Evolutionary conservation across 495 filamentous ascomycete genomes (phyloP).

Genomic region (Aspergillus ellipticus): DNA sequence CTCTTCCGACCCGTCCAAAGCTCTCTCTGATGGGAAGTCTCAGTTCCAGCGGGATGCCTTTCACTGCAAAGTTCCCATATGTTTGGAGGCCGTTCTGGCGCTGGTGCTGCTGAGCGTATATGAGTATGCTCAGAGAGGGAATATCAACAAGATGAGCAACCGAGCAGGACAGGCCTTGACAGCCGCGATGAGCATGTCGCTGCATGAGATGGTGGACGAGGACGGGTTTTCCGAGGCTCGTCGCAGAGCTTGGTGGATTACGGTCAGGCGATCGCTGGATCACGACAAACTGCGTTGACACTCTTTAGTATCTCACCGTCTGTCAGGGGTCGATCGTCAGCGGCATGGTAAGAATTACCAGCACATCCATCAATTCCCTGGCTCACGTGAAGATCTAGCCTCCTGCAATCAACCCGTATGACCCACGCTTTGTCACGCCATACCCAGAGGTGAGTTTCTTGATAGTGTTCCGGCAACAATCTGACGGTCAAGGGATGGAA

Average conservation of each 20-base stretch:
- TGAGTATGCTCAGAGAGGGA: conserved; percentile 50
- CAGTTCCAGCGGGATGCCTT: conserved; percentile 36
- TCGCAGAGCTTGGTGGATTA: conserved; percentile 52
- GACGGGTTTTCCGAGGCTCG: conserved; percentile 41
- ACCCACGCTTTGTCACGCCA: conserved; percentile 42
- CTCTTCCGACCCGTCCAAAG: not conserved
- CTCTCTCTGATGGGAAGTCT: conserved; percentile 4
- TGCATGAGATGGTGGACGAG: conserved; percentile 37
- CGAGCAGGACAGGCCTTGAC: conserved; percentile 45
- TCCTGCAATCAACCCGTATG: conserved; percentile 39
- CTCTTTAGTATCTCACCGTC: conserved; percentile 18
- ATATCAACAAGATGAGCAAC: conserved; percentile 48
- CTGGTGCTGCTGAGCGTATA: conserved; percentile 46
- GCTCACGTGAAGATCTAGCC: conserved; percentile 20
- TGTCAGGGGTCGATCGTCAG: conserved; percentile 47
- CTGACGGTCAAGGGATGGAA: conserved; percentile 33
- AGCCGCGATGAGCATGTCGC: conserved; percentile 36
- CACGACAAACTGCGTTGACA: not conserved
- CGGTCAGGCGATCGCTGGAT: conserved; percentile 18
- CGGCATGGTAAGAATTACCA: conserved; percentile 31
- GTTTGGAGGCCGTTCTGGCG: conserved; percentile 44
- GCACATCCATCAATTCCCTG: conserved; percentile 3
- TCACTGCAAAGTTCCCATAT: conserved; percentile 39
- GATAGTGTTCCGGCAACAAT: conserved; percentile 24
- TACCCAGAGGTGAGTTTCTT: conserved; percentile 33